Conservation (phyloP, 331 rosid genomes). For the Quercus lobata region DNA sequence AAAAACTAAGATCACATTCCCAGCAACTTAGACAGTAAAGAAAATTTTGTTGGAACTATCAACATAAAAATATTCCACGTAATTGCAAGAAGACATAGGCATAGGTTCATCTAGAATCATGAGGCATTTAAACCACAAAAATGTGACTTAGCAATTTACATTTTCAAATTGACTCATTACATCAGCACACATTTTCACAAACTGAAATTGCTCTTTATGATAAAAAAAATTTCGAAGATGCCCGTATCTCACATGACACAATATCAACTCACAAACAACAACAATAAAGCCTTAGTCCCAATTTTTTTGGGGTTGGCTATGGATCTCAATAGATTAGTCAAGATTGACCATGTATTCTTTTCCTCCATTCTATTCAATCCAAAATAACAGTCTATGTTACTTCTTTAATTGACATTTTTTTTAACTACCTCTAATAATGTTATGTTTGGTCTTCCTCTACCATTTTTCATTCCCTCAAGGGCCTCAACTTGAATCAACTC, state of each 20-base stretch:
- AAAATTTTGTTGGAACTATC: slow-evolving; percentile 13
- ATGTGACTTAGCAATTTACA: not conserved
- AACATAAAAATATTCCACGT: not conserved
- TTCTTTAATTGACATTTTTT: no score
- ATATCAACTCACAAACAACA: not conserved
- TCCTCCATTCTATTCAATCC: no score
- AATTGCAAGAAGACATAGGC: not conserved
- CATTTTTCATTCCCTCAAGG: no score
- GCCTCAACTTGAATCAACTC: no score
- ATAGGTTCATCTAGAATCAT: not conserved
- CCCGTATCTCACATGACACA: not conserved
- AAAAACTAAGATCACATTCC: slow-evolving; percentile 26
- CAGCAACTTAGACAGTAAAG: slow-evolving; percentile 2
- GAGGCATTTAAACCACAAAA: not conserved
- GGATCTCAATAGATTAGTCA: no score
- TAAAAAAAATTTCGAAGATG: not conserved
- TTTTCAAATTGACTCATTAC: slow-evolving; percentile 1
- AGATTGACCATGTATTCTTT: no score
- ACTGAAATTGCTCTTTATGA: not conserved
- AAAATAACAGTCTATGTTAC: no score
- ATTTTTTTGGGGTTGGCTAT: no score
- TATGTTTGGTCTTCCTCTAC: no score
- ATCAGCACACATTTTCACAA: slow-evolving; percentile 3
- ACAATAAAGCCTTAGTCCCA: no score
- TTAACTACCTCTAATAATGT: no score